Evolutionary conservation across 2,329 filamentous ascomycete species (phyloP), one percentile per base, ranked within the genome.

Genomic region (Alternaria incomplexa): DNA sequence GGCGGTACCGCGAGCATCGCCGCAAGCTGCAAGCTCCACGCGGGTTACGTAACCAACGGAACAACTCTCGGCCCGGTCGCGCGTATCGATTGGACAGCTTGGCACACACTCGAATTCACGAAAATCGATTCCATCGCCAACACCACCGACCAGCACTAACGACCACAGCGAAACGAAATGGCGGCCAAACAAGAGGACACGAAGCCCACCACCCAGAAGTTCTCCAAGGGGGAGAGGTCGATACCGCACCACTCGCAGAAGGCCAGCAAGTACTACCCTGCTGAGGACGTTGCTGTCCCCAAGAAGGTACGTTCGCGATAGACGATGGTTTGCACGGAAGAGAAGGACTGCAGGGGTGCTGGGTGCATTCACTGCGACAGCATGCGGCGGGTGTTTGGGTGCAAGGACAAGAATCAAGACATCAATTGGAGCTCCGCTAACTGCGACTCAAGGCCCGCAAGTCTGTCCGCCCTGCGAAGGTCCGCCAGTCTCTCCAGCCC

Each of bases 251-350:
- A 88, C 85, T 87, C 88, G 82, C 90, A 97, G 85, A 97, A 96
- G 92, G 95, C 95, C 81, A 90, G 92, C 89, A 98, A 97, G 88
- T 99, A 95, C 93, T 99, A 99, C 88, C 93, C 93, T 84, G 92
- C 93, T 82, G 92, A 96, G 85, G 95, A 97, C 85, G 92, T 95
- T 82, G 83, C 88, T 83, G 86, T 91, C 85, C 89, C 90, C 81
- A 97, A 94, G 90, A 95, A 96, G 92, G 96, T 99, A 89, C 89
- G 93, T 92, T 63, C 52, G 60, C 64, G 62, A 63, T 61, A 68
- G 58, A 53, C 61, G 61, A 68, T 63, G 65, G 58, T 59, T 57
- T 40, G 45, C 45, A 52, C 52, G 53, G 47, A 56, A 71, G 70
- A 73, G 63, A 55, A 64, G 61, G 62, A 66, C n/a, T 54, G 30